Base-by-base conservation (phyloP, 257 asterid species). In the Scutellaria galericulata region DNA sequence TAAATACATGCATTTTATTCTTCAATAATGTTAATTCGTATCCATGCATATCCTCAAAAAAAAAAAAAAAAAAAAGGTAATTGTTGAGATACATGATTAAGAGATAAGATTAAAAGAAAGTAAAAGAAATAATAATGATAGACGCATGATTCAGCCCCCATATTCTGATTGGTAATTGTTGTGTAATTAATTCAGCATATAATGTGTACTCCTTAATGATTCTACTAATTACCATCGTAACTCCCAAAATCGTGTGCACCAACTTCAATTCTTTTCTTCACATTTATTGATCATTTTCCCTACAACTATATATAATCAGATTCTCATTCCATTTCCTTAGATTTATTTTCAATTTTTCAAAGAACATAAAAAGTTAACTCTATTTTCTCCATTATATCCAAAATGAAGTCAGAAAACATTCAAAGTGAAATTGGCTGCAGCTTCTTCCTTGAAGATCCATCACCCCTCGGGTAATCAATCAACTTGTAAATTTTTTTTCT, bases 241-340 rank as follows among this genome's bases (percentile, higher is more conserved):
- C 97, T 80, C 89, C 94, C 89, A 80, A 67, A 80, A 81, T 78
- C 89, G 75, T 86, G 80, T 80, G 81, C 96, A 88, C 91, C 72
- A 80, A 85, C 87, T 86, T 75, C 80, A 54, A 66, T 76, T 63
- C 81, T 68, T 72, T 70, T 67, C 67, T 35, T 63, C 24, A 37
- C 71, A 83, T 80, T 83, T 71, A 77, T 77, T 79, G 64, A 51
- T 59, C 51, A 7, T 63, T 55, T 3, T 18, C 11, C 12, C 76
- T 75, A 9, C 55, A 35, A 56, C 66, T 64, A 77, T 73, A 70
- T 77, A 83, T 79, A 77, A 60, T 11, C 74, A 50, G 5, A 67
- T 67, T 59, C 60, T 48, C 0, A 47, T 53, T 52, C 48, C 62
- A 48, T 10, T 52, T 6, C 39, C 35, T 24, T 73, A 18, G 27